phyloP scores from a whole-genome alignment of 768 basidiomycete genomes.

The Solioccasus polychromus region DNA sequence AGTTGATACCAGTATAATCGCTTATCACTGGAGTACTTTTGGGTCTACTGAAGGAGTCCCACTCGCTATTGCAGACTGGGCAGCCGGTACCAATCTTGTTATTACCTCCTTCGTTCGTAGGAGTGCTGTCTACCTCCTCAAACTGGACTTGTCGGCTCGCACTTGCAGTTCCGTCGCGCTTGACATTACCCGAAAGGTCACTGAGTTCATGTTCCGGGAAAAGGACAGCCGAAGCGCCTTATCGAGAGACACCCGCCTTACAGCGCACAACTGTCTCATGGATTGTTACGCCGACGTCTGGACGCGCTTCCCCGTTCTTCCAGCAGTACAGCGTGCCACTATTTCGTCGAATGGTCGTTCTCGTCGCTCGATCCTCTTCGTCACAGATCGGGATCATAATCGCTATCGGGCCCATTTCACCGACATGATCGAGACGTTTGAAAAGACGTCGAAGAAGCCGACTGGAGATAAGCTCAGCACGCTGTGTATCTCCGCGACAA shows the following conservation, averaged over 20 bases:
- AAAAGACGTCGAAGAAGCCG: constrained; percentile 50
- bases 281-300: constrained; percentile 57
- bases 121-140: constrained; percentile 42
- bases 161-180: constrained; percentile 44
- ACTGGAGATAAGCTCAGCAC: constrained; percentile 41
- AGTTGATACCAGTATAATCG: constrained; percentile 24
- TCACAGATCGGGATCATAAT: constrained; percentile 36
- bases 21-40: constrained; percentile 59
- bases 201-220: constrained; percentile 57
- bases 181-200: constrained; percentile 52
- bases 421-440: constrained; percentile 45
- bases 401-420: constrained; percentile 42
- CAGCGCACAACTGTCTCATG: constrained; percentile 47
- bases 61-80: constrained; percentile 32
- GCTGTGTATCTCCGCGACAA: constrained; percentile 31
- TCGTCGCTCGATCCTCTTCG: constrained; percentile 40
- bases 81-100: constrained; percentile 23
- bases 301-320: constrained; percentile 57
- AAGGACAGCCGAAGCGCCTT: constrained; percentile 29
- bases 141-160: constrained; percentile 33
- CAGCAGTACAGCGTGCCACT: constrained; percentile 46
- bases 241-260: constrained; percentile 17
- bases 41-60: constrained; percentile 46
- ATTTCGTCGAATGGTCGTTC: constrained; percentile 33
- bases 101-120: constrained; percentile 48